These are phyloP conservation scores for Ceratobasidium sp. DNA, from an alignment of 1,284 basidiomycete genomes.

Conservation along the genomic window DNA sequence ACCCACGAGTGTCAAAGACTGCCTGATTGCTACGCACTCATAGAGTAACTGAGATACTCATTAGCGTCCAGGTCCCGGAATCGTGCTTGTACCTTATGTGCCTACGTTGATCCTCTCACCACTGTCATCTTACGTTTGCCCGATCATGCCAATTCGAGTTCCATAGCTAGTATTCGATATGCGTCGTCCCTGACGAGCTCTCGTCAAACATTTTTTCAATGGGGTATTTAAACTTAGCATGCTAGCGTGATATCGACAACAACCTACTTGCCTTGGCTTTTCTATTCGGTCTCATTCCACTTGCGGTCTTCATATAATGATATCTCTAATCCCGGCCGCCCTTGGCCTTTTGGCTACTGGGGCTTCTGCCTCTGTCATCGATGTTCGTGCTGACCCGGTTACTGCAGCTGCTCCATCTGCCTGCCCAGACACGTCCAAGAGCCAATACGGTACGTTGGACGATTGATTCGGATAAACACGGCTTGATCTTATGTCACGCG, in stretches of 20 bases:
- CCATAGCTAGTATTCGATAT: neutral
- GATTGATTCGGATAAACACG: too few relatives aligned
- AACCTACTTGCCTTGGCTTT: neutral
- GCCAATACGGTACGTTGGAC: neutral
- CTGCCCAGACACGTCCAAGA: neutral
- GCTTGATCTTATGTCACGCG: too few relatives aligned
- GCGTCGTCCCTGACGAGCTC: neutral
- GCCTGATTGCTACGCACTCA: neutral
- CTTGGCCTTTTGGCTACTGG: neutral
- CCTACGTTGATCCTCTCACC: neutral
- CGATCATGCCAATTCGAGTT: neutral
- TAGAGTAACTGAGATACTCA: neutral
- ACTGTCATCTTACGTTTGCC: neutral
- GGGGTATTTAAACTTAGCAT: neutral
- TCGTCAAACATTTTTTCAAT: neutral
- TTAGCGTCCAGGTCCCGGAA: neutral
- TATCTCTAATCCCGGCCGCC: neutral
- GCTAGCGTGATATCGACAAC: neutral
- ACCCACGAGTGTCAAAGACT: neutral
- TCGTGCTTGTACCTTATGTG: neutral
- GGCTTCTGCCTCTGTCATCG: neutral
- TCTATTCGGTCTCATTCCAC: neutral
- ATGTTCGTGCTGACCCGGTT: neutral
- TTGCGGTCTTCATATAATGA: neutral
- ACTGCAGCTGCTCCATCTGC: neutral